A percentile compares a stretch with the other conserved stretches of the same genome.
Evolutionary conservation across 768 basidiomycete species (phyloP).

Genomic region (Pholiota microspora): DNA sequence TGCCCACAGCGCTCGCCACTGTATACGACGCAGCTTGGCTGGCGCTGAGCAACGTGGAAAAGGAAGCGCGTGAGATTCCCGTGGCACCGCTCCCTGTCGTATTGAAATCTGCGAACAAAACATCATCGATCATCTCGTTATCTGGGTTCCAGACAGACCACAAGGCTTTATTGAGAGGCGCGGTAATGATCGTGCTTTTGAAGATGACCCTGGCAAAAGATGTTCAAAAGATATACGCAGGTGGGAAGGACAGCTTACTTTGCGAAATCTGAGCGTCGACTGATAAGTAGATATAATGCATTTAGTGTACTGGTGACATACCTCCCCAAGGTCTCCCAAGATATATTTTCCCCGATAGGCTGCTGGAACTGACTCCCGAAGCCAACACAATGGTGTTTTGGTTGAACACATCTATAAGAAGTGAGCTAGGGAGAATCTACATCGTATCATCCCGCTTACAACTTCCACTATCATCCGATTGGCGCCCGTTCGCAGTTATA

Average conservation of each 20-base stretch:
- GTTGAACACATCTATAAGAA: constrained; percentile 38
- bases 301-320: not conserved
- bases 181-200: constrained; percentile 41
- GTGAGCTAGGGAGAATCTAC: too few relatives aligned
- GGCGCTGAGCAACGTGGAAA: constrained; percentile 35
- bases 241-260: constrained; percentile 28
- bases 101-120: constrained; percentile 46
- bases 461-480: constrained; percentile 41
- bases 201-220: constrained; percentile 39
- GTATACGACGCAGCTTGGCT: constrained; percentile 35
- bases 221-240: not conserved
- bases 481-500: constrained; percentile 48
- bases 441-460: constrained; percentile 31
- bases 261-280: constrained; percentile 32
- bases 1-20: constrained; percentile 45
- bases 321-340: constrained; percentile 47
- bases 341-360: constrained; percentile 34
- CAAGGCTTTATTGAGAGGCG: constrained; percentile 37
- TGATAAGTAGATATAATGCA: not conserved
- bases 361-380: constrained; percentile 34
- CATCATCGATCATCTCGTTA: constrained; percentile 36
- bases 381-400: constrained; percentile 42
- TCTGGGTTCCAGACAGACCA: constrained; percentile 46
- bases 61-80: constrained; percentile 35
- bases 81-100: constrained; percentile 39